A percentile compares a stretch with the other conserved stretches of the same genome.
Evolutionary conservation across 352 stramenopile species (phyloP).

Genomic region (Pythium aristosporum): DNA sequence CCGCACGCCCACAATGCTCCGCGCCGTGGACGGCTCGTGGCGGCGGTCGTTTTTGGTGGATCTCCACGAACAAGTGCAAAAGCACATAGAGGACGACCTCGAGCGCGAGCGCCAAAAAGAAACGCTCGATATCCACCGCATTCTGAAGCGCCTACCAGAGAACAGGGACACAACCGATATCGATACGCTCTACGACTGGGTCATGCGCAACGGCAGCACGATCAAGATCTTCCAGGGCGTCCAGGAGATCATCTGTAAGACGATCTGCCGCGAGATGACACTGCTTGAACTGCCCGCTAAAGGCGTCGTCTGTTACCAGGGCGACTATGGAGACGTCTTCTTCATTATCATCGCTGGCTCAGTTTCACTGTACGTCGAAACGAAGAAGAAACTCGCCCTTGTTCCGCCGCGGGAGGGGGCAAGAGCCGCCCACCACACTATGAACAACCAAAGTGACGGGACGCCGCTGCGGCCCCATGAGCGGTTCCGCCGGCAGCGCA

Average conservation of each 20-base stretch:
- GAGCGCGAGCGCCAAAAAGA: constrained; percentile 49
- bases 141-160: constrained; percentile 48
- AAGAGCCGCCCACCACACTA: not conserved
- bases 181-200: constrained; percentile 77
- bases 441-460: not conserved
- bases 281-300: constrained; percentile 59
- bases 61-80: constrained; percentile 58
- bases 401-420: not conserved
- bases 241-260: constrained; percentile 88
- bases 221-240: constrained; percentile 80
- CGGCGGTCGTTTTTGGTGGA: constrained; percentile 45
- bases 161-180: constrained; percentile 53
- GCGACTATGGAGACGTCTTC: constrained; percentile 82
- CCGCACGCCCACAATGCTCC: constrained; percentile 14
- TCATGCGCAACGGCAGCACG: constrained; percentile 77
- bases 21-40: constrained; percentile 1
- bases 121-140: constrained; percentile 50
- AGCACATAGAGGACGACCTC: constrained; percentile 39
- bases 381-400: constrained; percentile 37
- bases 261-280: constrained; percentile 87
- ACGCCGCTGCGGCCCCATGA: not conserved
- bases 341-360: constrained; percentile 76
- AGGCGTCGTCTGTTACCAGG: constrained; percentile 77
- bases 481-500: constrained; percentile 10
- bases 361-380: constrained; percentile 75